Evolutionary conservation across 352 stramenopile species (phyloP).

Genomic region (Phytophthora pini): DNA sequence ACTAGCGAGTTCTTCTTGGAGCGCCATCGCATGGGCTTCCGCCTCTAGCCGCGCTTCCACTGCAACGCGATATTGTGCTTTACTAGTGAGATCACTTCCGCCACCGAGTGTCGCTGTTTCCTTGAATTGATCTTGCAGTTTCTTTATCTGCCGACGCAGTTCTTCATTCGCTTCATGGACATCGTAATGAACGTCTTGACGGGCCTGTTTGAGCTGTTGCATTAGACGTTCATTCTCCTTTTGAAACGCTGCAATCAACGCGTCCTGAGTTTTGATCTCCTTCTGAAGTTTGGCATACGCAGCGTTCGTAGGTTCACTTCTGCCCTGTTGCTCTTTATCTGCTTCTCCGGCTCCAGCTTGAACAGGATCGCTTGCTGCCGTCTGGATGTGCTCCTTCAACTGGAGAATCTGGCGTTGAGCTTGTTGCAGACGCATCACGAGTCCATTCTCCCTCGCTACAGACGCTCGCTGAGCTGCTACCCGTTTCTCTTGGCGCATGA

Average conservation of each 20-base stretch:
- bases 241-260: constrained; percentile 80
- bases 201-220: constrained; percentile 73
- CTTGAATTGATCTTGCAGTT: constrained; percentile 43
- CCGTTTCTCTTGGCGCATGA: constrained; percentile 40
- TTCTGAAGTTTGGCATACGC: constrained; percentile 48
- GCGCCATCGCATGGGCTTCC: constrained; percentile 53
- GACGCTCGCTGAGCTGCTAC: constrained; percentile 37
- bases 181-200: constrained; percentile 69
- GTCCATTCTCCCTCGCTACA: constrained; percentile 58
- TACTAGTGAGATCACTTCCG: constrained; percentile 38
- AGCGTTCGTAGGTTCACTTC: neutral
- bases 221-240: constrained; percentile 87
- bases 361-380: constrained; percentile 11
- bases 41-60: constrained; percentile 71
- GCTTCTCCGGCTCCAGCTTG: neutral
- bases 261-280: constrained; percentile 79
- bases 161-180: constrained; percentile 79
- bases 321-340: constrained; percentile 1
- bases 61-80: constrained; percentile 53
- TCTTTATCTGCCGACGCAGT: constrained; percentile 57
- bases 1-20: constrained; percentile 69
- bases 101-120: constrained; percentile 7
- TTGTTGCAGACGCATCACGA: constrained; percentile 73
- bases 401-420: constrained; percentile 74
- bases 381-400: constrained; percentile 70